phyloP scores from a whole-genome alignment of 106 monocot species.

The Apostasia shenzhenica region DNA sequence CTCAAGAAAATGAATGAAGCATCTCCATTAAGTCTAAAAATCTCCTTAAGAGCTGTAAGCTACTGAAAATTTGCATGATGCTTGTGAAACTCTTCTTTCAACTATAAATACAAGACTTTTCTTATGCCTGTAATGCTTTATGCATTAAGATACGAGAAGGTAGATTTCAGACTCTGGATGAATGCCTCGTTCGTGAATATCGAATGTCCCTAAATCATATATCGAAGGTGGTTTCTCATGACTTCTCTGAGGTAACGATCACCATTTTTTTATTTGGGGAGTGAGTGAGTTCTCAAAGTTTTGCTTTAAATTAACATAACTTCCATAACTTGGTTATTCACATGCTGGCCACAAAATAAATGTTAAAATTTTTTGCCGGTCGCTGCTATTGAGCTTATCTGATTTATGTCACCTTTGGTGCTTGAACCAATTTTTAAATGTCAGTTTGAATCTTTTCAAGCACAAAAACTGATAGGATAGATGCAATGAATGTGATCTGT shows the following conservation, averaged over 20 bases:
- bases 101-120: background rate
- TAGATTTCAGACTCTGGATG: constrained; percentile 86
- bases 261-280: background rate
- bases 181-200: constrained; percentile 88
- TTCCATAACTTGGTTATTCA: no score
- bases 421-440: no score
- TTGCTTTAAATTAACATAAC: no score
- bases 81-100: background rate
- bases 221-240: constrained; percentile 48
- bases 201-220: constrained; percentile 84
- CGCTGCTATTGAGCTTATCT: no score
- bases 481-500: no score
- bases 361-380: no score
- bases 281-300: no score
- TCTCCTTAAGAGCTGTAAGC: constrained; percentile 86
- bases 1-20: constrained; percentile 84
- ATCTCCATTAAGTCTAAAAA: constrained; percentile 84
- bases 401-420: no score
- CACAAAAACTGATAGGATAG: no score
- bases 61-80: background rate
- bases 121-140: background rate
- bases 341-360: no score
- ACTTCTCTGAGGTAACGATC: constrained; percentile 69
- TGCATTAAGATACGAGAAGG: constrained; percentile 75
- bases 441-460: no score